phyloP scores from a whole-genome alignment of 495 filamentous ascomycete species.

The Glarea lozoyensis region DNA sequence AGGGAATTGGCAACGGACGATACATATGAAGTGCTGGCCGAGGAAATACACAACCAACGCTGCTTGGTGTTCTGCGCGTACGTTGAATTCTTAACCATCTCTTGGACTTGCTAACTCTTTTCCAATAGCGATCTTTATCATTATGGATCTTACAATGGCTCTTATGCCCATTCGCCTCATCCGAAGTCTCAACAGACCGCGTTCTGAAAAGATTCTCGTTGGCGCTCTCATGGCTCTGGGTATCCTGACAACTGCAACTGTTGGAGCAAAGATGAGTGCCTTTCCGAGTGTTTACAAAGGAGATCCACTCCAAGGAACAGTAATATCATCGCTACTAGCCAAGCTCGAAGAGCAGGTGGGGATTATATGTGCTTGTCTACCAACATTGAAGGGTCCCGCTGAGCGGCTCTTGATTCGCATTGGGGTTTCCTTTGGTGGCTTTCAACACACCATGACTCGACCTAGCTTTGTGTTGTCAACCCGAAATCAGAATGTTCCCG shows the following conservation, averaged over 20 bases:
- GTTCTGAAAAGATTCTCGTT: constrained; percentile 2
- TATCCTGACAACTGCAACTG: constrained; percentile 1
- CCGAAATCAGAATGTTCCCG: not conserved
- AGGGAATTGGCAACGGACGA: not conserved
- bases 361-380: constrained; percentile 3
- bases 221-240: constrained; percentile 5
- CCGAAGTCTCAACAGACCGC: constrained; percentile 1
- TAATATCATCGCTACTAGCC: not conserved
- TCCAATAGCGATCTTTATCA: not conserved
- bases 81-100: not conserved
- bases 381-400: constrained; percentile 3
- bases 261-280: constrained; percentile 1
- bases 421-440: not conserved
- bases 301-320: not conserved
- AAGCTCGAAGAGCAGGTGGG: constrained; percentile 7
- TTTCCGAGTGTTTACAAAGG: not conserved
- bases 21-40: not conserved
- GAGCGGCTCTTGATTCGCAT: constrained; percentile 2
- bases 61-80: not conserved
- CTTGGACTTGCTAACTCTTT: not conserved
- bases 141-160: constrained; percentile 4
- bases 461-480: not conserved
- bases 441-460: not conserved
- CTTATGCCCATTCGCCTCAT: constrained; percentile 8
- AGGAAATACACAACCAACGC: not conserved